phyloP scores from a whole-genome alignment of 305 asterid species.

The Ajuga reptans region DNA sequence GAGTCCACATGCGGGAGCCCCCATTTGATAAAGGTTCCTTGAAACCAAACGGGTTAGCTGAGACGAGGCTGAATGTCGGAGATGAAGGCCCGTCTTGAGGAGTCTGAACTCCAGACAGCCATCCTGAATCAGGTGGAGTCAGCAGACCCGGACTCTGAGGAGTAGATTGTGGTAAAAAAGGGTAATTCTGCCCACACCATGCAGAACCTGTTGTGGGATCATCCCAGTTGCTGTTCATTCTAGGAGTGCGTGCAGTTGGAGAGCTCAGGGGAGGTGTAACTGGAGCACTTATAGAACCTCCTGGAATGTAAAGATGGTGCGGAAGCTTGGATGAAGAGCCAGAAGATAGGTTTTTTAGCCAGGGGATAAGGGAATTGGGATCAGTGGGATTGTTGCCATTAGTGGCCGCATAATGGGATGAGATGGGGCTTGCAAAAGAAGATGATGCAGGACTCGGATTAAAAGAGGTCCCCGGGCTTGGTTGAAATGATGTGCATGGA shows the following conservation, averaged over 20 bases:
- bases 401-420: constrained; percentile 47
- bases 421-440: constrained; percentile 71
- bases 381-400: constrained; percentile 47
- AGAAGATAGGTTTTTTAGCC: constrained; percentile 85
- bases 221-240: constrained; percentile 69
- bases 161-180: constrained; percentile 68
- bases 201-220: constrained; percentile 45
- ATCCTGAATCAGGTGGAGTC: constrained; percentile 90
- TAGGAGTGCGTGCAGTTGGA: constrained; percentile 77
- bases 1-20: constrained; percentile 97
- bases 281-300: constrained; percentile 95
- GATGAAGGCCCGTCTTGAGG: constrained; percentile 82
- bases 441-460: constrained; percentile 83
- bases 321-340: constrained; percentile 63
- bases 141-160: constrained; percentile 78
- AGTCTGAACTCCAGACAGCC: constrained; percentile 94
- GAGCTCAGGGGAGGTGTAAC: constrained; percentile 96
- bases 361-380: constrained; percentile 86
- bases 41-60: constrained; percentile 65
- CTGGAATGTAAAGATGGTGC: constrained; percentile 68
- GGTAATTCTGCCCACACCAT: constrained; percentile 61
- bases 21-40: constrained; percentile 75
- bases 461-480: constrained; percentile 71
- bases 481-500: constrained; percentile 84
- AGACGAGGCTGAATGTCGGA: constrained; percentile 84